Evolutionary conservation across 2,329 filamentous ascomycete genomes (phyloP).

Genomic region (Colletotrichum orbiculare): DNA sequence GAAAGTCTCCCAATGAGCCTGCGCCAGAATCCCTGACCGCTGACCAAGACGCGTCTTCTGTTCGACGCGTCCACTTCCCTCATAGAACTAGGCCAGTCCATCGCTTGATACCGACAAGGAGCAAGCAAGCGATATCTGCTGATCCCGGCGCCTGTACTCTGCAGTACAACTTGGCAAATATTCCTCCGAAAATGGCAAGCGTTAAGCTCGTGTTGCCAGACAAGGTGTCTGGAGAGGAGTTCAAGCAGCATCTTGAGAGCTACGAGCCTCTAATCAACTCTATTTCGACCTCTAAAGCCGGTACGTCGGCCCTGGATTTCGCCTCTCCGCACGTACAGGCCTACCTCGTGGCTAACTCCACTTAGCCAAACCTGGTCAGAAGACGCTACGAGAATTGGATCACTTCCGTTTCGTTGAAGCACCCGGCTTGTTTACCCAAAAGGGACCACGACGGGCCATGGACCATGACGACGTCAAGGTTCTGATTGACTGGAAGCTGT

Average conservation of each 20-base stretch:
- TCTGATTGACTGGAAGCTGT: constrained; percentile 80
- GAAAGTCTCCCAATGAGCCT: no score
- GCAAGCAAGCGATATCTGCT: no score
- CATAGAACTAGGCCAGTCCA: no score
- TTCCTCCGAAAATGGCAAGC: constrained; percentile 15
- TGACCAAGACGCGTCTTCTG: no score
- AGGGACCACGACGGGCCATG: constrained; percentile 53
- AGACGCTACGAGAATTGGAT: constrained; percentile 68
- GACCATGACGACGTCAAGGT: constrained; percentile 66
- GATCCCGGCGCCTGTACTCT: no score
- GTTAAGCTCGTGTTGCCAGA: constrained; percentile 27
- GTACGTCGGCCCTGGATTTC: constrained; percentile 46
- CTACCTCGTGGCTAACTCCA: constrained; percentile 15
- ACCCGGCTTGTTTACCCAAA: constrained; percentile 55
- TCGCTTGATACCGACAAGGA: no score
- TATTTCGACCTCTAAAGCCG: constrained; percentile 57
- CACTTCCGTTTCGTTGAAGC: constrained; percentile 68
- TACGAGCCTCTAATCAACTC: constrained; percentile 55
- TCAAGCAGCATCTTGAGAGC: constrained; percentile 48
- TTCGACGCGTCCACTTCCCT: no score
- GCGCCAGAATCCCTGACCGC: no score
- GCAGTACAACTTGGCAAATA: no score
- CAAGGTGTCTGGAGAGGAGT: constrained; percentile 46
- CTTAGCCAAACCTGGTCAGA: constrained; percentile 60
- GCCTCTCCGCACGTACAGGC: constrained; percentile 11